Base-by-base conservation (phyloP, 164 flowering plant genomes). In the Sextonia rubra region DNA sequence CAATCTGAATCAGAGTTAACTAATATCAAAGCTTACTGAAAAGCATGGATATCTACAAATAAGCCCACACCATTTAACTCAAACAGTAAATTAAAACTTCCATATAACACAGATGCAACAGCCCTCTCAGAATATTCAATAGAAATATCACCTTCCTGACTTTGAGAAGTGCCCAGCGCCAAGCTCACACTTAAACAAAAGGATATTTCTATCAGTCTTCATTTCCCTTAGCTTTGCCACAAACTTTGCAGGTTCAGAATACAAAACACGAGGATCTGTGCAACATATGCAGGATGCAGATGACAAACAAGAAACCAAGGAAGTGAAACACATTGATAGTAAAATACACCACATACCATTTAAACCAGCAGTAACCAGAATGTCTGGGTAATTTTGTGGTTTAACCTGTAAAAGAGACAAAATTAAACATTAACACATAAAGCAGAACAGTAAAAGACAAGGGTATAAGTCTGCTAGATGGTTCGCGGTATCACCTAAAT, bases 171-270 rank as follows among this genome's bases (percentile, higher is more conserved):
- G 77, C 63, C 77, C 77, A 29, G 77, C 77, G 55, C 73, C 77
- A 22, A 75, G 27, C 56, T 75, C 77, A 56, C 72, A 65, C 25
- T 76, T 92, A 69, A 90, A 90, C 71, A 90, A 52, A 47, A 94
- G 81, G 32, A 83, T 8, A 72, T 91, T 94, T 66, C 83, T 78
- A 79, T 85, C 94, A 12, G 89, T 91, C 83, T 91, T 92, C 83
- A 83, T 47, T 26, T 86, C 97, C 81, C 97, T 88, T 77, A 94
- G 79, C 80, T 94, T 94, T 9, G 97, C 97, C 64, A 94, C 95
- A 74, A 88, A 94, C 77, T 94, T 94, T 32, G 97, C 97, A 65
- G 99, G 95, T 81, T 94, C 99, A 44, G 93, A 94, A 71, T 92
- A 94, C 84, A 92, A 20, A 65, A 94, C 99, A 17, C 97, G 90